Evolutionary conservation across 2,329 filamentous ascomycete genomes (phyloP), one percentile per base, ranked within the genome.

Genomic region (Pseudogymnoascus sp.): DNA sequence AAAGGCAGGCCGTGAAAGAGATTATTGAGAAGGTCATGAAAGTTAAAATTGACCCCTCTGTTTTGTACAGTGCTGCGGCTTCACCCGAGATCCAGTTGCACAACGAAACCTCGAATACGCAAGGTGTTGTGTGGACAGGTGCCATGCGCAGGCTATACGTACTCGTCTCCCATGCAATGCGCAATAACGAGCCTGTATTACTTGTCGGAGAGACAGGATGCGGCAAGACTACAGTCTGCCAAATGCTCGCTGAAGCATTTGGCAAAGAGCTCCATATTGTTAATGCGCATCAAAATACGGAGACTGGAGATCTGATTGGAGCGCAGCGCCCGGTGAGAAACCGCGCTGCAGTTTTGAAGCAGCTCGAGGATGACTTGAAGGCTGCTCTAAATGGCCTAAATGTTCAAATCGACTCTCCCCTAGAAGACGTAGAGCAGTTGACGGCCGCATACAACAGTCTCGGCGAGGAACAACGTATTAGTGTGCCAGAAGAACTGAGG

Each of bases 211-310:
- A 99, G 73, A 99, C 94, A 16, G 94, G 94, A 5, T 97, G 93
- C 71, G 94, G 95, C 64, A 99, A 99, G 77, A 99, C 94, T 0
- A 97, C 93, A 2, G 90, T 99, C 5, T 95, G 91, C 68, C 94
- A 99, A 73, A 83, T 96, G 72, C 82, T 97, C 61, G 92, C 94
- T 2, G 89, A 96, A 70, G 88, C 90, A 3, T 82, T 91, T 65
- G 79, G 81, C 14, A 91, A 88, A 69, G 80, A 90, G 66, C 78
- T 99, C 39, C 87, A 92, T 67, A 94, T 93, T 68, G 88, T 99
- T 70, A 99, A 99, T 72, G 94, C 95, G 2, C 95, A 99, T 75
- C 93, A 97, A 68, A 99, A 99, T 67, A 92, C 94, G 0, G 95
- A 99, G 74, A 97, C 95, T 0, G 93, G 94, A 14, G 94, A 99